Conservation (phyloP, 306 rosid species). For the Malus domestica region DNA sequence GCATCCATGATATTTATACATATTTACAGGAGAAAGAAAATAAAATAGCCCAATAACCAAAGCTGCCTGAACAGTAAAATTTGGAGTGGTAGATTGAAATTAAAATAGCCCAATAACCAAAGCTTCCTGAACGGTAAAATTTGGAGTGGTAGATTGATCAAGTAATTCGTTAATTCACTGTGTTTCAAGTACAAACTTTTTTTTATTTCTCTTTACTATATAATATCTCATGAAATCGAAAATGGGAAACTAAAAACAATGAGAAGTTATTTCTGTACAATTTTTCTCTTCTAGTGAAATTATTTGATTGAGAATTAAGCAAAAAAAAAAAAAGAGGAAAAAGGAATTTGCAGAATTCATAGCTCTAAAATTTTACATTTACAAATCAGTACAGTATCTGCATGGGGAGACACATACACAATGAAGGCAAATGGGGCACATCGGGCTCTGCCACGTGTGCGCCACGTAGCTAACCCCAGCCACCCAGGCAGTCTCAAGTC, state of each 20-base stretch:
- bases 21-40: not conserved
- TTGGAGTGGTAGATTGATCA: not conserved
- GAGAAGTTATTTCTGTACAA: no score
- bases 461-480: slow-evolving; percentile 12
- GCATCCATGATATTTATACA: not conserved
- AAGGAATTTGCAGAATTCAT: not conserved
- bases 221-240: not conserved
- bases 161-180: not conserved
- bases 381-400: not conserved
- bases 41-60: not conserved
- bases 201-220: accelerated
- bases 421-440: not conserved
- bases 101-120: not conserved
- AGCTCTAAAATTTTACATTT: not conserved
- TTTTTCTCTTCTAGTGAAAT: no score
- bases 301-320: not conserved
- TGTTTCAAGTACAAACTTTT: no score
- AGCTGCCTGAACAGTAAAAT: not conserved
- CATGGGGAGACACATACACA: not conserved
- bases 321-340: not conserved
- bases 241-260: not conserved
- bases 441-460: slow-evolving; percentile 2
- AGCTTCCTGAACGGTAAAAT: not conserved
- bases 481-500: slow-evolving; percentile 2
- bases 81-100: not conserved